Conservation (phyloP, 1,284 basidiomycete species). For the Cryptococcus depauperatus region DNA sequence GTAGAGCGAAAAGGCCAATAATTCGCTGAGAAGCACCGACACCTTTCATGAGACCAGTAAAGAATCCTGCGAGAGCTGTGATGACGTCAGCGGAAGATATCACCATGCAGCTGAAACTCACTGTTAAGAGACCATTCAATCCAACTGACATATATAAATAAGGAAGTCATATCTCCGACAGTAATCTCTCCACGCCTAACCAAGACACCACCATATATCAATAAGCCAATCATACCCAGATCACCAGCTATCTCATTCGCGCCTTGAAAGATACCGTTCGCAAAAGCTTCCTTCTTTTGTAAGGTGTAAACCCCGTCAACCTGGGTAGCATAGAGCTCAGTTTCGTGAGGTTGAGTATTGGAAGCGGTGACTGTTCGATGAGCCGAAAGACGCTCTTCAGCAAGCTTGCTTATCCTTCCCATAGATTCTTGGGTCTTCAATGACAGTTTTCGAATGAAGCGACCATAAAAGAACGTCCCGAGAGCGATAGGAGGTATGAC, state of each 20-base stretch:
- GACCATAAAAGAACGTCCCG: constrained; percentile 42
- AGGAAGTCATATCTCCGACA: constrained; percentile 43
- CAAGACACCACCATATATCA: constrained; percentile 41
- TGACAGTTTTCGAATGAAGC: constrained; percentile 40
- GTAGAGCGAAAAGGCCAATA: constrained; percentile 33
- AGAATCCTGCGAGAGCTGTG: constrained; percentile 40
- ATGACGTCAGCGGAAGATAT: background rate
- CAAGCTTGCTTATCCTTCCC: constrained; percentile 41
- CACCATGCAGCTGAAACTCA: constrained; percentile 13
- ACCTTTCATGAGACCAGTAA: constrained; percentile 44
- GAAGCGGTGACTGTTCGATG: constrained; percentile 42
- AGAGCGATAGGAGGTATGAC: constrained; percentile 44
- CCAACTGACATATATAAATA: constrained; percentile 45
- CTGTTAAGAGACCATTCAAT: constrained; percentile 44
- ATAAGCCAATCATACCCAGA: constrained; percentile 41
- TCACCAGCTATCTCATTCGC: constrained; percentile 42
- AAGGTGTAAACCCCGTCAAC: constrained; percentile 38
- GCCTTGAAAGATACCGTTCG: constrained; percentile 42
- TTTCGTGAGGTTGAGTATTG: constrained; percentile 39
- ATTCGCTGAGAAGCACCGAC: constrained; percentile 43
- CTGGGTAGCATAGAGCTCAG: constrained; percentile 30
- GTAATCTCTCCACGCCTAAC: constrained; percentile 38
- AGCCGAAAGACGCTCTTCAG: constrained; percentile 40
- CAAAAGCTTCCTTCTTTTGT: constrained; percentile 41
- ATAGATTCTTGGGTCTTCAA: constrained; percentile 42